Base-by-base conservation (phyloP, 1,284 basidiomycete species). In the Fomitopsis palustris region DNA sequence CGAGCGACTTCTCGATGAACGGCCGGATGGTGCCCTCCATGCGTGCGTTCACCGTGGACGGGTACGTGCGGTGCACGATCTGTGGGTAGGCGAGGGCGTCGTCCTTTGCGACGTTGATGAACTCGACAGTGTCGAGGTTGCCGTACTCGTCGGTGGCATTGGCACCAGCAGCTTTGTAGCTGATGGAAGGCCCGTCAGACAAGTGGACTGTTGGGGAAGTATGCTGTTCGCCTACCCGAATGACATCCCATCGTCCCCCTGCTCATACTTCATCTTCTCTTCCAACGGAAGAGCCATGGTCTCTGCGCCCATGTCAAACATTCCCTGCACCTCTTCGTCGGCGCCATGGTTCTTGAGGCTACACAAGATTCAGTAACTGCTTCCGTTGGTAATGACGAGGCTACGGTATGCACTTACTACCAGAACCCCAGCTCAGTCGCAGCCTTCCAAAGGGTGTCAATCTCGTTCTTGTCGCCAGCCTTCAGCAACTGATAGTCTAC, bases 251-350 rank as follows among this genome's bases (percentile, higher is more conserved):
- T 62, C 62, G 58, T 78, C 72, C 10, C 75, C 76, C 47, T 75
- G 75, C 61, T 75, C 74, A 58, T 68, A 77, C 59, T 70, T 67
- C 67, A 75, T 68, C 58, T 77, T 74, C 57, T 77, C 75, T 16
- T 72, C 72, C 2, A 73, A 57, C 0, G 75, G 72, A 1, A 77
- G 68, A 0, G 56, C 54, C 69, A 78, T 75, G 0, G 73, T 76
- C 60, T 72, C 70, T 16, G 70, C 66, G 9, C 75, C 76, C 69
- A 76, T 71, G 8, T 70, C 69, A 56, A 77, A 76, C 72, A 77
- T 75, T 17, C 63, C 63, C 31, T 72, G 61, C 9, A 70, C 72
- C 29, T 72, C 71, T 9, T 55, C 65, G 12, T 76, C 73, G 14
- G 65, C 70, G 0, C 71, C 74, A 57, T 76, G 73, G 60, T 77